Conservation (phyloP, 495 filamentous ascomycete genomes). For the Podospora tetraspora region DNA sequence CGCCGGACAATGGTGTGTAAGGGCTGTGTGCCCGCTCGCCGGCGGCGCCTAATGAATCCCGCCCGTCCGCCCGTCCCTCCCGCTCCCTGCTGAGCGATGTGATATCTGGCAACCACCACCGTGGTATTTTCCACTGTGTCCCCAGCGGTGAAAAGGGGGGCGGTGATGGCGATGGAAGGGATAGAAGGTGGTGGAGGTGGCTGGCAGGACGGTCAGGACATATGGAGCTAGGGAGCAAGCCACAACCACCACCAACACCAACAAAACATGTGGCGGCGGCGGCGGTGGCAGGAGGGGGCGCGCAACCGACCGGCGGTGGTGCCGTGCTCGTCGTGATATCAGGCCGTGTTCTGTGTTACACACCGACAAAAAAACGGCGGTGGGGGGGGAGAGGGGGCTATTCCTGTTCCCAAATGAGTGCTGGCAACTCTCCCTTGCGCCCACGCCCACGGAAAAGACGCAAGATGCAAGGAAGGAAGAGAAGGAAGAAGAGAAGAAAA, state of each 20-base stretch:
- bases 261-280: background rate
- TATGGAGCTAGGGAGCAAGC: background rate
- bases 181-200: background rate
- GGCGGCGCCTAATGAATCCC: too few species aligned
- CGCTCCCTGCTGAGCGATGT: background rate
- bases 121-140: background rate
- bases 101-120: background rate
- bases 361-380: background rate
- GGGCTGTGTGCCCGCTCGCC: too few species aligned
- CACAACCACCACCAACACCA: background rate
- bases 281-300: background rate
- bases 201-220: background rate
- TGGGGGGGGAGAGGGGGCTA: too few species aligned
- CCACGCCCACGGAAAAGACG: background rate
- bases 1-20: too few species aligned
- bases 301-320: too few species aligned
- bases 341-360: background rate
- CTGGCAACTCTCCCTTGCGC: background rate
- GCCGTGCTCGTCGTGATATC: background rate
- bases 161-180: background rate
- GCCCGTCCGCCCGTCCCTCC: background rate
- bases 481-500: too few species aligned
- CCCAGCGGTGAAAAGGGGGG: background rate
- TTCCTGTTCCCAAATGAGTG: too few species aligned
- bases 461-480: background rate